Evolutionary conservation across 495 filamentous ascomycete species (phyloP), one percentile per base, ranked within the genome.

Genomic region (Cenococcum geophilum): DNA sequence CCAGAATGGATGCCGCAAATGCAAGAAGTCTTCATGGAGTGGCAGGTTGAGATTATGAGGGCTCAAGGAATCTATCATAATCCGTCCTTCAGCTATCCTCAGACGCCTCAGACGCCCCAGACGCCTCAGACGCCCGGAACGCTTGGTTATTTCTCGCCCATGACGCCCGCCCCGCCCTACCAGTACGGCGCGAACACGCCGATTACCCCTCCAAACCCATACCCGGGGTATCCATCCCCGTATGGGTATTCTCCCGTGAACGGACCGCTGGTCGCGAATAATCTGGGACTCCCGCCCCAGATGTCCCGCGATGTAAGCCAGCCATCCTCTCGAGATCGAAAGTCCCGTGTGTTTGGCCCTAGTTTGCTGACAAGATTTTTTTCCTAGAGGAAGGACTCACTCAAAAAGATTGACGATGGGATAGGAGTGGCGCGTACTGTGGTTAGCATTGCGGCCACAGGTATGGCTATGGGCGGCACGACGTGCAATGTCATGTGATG

Each of bases 1-100:
- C 45, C 52, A 1, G 62, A 68, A 53, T 68, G 66, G 66, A 62
- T 68, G 59, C 66, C 62, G 22, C 66, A 62, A 36, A 68, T 68
- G 58, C 62, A 60, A 37, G 54, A 64, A 55, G 66, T 65, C n/a
- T 68, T 68, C 43, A 1, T 21, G 8, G 58, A 64, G 34, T 68
- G 66, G 66, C 66, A 68, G 36, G 50, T 27, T 2, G 65, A 68
- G 48, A 61, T 64, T 40, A 27, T 54, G 59, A 40, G 22, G 18
- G 49, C 49, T 27, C 22, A 18, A 20, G 45, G 45, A 18, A 49
- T 49, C 27, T 32, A 32, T 6, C 27, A 6, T 32, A 32, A 32
- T 32, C 27, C 27, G 27, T 32, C 27, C 6, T 32, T 32, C 6
- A 32, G 27, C 6, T 32, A 32, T 6, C 27, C 27, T 32, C 27